phyloP scores from a whole-genome alignment of 352 stramenopile genomes.

The Plasmopara muralis region DNA sequence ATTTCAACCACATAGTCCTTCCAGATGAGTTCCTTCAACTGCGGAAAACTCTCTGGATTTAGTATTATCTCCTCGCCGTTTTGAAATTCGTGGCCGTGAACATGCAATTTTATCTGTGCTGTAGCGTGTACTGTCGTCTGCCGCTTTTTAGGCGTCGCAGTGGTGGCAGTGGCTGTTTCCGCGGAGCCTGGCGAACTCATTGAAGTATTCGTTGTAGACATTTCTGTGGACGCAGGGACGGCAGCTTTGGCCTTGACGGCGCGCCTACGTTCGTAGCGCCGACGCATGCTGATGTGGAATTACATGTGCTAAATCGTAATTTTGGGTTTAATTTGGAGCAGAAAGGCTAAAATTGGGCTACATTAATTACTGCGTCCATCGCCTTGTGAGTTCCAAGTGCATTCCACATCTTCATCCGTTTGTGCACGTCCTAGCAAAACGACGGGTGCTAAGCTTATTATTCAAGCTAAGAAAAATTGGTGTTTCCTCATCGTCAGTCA shows the following conservation, averaged over 20 bases:
- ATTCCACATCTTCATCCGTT: too few species aligned
- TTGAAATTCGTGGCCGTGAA: constrained; percentile 80
- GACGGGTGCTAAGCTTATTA: background rate
- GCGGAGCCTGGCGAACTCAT: background rate
- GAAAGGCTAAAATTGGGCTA: constrained; percentile 8
- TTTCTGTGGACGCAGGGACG: constrained; percentile 12
- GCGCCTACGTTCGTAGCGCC: constrained; percentile 43
- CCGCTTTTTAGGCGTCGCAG: constrained; percentile 27
- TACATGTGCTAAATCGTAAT: background rate
- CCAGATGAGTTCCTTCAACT: constrained; percentile 54
- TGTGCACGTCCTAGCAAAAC: too few species aligned
- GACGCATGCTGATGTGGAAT: constrained; percentile 26
- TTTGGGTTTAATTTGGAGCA: constrained; percentile 5
- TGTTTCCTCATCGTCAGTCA: too few species aligned
- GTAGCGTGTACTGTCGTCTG: constrained; percentile 41
- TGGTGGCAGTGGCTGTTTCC: background rate
- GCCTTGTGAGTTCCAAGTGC: background rate
- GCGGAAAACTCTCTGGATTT: constrained; percentile 75
- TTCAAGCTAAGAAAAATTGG: background rate
- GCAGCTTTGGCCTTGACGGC: constrained; percentile 34
- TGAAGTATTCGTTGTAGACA: constrained; percentile 1
- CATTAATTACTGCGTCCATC: constrained; percentile 3
- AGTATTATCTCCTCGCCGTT: constrained; percentile 74
- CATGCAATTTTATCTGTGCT: constrained; percentile 71
- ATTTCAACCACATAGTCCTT: constrained; percentile 81